Conservation (phyloP, 495 filamentous ascomycete species). For the Hypoxylon lenormandii region DNA sequence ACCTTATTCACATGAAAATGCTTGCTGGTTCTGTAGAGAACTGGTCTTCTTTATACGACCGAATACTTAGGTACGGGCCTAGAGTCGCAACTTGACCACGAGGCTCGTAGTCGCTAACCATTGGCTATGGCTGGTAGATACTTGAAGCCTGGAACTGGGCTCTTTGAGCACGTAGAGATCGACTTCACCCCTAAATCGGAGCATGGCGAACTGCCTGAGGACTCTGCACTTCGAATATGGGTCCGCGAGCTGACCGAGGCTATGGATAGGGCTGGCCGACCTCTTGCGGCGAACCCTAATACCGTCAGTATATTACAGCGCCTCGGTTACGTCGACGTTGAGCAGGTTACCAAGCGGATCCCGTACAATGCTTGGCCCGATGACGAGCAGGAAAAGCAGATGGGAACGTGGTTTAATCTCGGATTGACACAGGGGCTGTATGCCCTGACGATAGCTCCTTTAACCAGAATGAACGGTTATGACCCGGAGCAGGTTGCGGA, state of each 20-base stretch:
- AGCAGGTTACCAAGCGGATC: conserved; percentile 76
- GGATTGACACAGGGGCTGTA: conserved; percentile 78
- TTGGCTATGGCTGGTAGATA: conserved; percentile 63
- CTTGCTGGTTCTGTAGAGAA: conserved; percentile 81
- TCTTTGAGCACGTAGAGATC: conserved; percentile 92
- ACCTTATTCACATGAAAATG: conserved; percentile 86
- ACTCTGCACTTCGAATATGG: conserved; percentile 71
- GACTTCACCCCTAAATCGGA: conserved; percentile 84
- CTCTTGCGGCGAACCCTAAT: conserved; percentile 73
- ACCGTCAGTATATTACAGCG: conserved; percentile 72
- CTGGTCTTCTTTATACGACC: conserved; percentile 80
- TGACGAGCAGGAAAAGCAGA: conserved; percentile 74
- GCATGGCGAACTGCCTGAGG: conserved; percentile 66
- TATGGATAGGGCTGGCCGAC: conserved; percentile 72
- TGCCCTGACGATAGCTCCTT: conserved; percentile 77
- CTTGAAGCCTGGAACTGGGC: conserved; percentile 79
- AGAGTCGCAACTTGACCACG: conserved; percentile 7
- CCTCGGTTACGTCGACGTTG: conserved; percentile 86
- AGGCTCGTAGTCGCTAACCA: conserved; percentile 12
- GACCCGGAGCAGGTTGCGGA: conserved; percentile 72
- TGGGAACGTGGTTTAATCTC: conserved; percentile 88
- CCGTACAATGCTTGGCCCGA: conserved; percentile 83
- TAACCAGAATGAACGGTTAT: conserved; percentile 75
- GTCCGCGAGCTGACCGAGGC: conserved; percentile 75
- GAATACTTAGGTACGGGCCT: conserved; percentile 71